These are phyloP conservation scores for Uncinocarpus reesii DNA, from an alignment of 2,329 filamentous ascomycete genomes.

Conservation along the genomic window DNA sequence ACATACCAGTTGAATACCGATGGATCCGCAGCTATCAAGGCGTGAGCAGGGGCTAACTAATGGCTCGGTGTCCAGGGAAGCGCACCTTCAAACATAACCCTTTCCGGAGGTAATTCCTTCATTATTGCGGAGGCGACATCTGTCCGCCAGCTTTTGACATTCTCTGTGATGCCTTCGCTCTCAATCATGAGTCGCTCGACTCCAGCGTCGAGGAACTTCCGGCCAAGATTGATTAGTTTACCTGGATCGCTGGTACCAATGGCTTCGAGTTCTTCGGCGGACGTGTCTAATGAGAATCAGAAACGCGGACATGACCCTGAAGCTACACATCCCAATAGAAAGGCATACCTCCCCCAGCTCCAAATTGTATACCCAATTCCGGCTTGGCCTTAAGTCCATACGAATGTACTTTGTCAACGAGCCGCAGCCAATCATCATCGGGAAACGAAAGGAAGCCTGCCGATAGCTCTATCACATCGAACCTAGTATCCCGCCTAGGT, in stretches of 20 bases:
- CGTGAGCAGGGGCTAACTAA: background rate
- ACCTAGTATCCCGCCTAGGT: slow-evolving; percentile 23
- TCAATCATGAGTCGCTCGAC: slow-evolving; percentile 51
- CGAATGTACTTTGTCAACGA: slow-evolving; percentile 41
- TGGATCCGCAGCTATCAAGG: slow-evolving; percentile 40
- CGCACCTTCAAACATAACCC: slow-evolving; percentile 45
- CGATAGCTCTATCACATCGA: slow-evolving; percentile 47
- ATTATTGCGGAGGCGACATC: slow-evolving; percentile 47
- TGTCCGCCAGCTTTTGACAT: slow-evolving; percentile 45
- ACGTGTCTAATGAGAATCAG: slow-evolving; percentile 31
- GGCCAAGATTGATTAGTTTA: slow-evolving; percentile 42
- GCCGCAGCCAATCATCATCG: slow-evolving; percentile 43
- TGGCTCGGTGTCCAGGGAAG: background rate
- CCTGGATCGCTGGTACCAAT: slow-evolving; percentile 42
- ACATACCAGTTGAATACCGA: slow-evolving; percentile 49
- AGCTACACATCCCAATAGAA: background rate
- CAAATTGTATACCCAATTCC: slow-evolving; percentile 49
- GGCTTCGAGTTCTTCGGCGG: slow-evolving; percentile 38
- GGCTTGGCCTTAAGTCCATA: slow-evolving; percentile 45
- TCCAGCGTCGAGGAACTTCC: slow-evolving; percentile 42
- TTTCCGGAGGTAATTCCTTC: slow-evolving; percentile 42
- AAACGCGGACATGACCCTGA: background rate
- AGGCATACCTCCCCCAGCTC: slow-evolving; percentile 38
- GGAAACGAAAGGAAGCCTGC: slow-evolving; percentile 47
- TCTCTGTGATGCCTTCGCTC: slow-evolving; percentile 51